Evolutionary conservation across 441 rosid genomes (phyloP), one percentile per base, ranked within the genome.

Genomic region (Adansonia madagascariensis): DNA sequence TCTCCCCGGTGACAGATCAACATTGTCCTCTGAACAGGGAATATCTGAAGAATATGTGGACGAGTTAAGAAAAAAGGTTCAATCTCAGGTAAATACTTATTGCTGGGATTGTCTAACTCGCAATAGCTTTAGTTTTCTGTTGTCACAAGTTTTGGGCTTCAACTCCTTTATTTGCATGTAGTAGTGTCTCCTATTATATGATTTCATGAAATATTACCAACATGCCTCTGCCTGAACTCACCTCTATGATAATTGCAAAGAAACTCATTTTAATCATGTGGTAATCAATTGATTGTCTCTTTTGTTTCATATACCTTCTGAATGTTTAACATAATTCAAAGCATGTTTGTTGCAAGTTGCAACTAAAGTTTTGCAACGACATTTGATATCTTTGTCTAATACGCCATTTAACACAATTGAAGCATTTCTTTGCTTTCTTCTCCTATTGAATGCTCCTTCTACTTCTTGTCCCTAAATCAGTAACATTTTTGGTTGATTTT

Each of bases 61-160:
- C 50, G 99, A 88, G 74, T 81, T 94, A 84, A 89, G 83, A 85
- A 92, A 77, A 86, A 94, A 91, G 86, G 78, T 89, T 83, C 98
- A 92, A 79, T 80, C 86, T 49, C 98, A 97, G 98, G 98, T 93
- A 79, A 81, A 71, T 15, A 35, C 56, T 9, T 56, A 20, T 15
- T 46, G 49, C 62, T 66, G 20, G 44, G 68, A 64, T 8, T 73
- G 73, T 75, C 61, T 10, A 22, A 55, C 59, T 69, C 20, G 12
- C 8, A 50, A 6, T 27, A 44, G 14, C 14, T 22, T 14, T 15
- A 15, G 3, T 10, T 50, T 24, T 22, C 20, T 52, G 43, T 15
- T 49, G 46, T 71, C 61, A 15, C 46, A 8, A 31, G 47, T 43
- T 57, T 49, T 75, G 27, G 50, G 4, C 57, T 22, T 60, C 5